Percentiles rank a stretch among this genome's conserved stretches.
These are phyloP conservation scores for Saccharomycopsis selenospora DNA, from an alignment of 805 yeast genomes.

Conservation along the genomic window DNA sequence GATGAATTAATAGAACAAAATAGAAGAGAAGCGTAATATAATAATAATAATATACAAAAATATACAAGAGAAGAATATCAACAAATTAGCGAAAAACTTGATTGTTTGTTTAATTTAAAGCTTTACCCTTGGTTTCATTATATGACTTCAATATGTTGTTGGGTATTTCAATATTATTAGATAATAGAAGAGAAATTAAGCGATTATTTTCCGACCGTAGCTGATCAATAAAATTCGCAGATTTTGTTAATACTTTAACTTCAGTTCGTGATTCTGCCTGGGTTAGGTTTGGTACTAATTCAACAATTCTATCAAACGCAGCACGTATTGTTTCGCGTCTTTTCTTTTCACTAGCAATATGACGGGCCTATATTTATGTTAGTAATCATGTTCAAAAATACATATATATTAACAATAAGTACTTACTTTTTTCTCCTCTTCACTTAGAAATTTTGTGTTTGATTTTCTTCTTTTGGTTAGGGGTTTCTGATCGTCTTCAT, in stretches of 20 bases:
- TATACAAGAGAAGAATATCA: too few relatives aligned
- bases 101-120: too few relatives aligned
- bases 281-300: constrained; percentile 64
- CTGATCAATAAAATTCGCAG: constrained; percentile 24
- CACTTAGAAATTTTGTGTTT: constrained; percentile 8
- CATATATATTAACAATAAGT: too few relatives aligned
- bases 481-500: background rate
- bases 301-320: constrained; percentile 71
- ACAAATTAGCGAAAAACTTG: too few relatives aligned
- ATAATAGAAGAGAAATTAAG: constrained; percentile 7
- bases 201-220: constrained; percentile 12
- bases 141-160: constrained; percentile 8
- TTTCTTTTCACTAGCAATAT: constrained; percentile 79
- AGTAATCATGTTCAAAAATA: background rate
- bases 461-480: constrained; percentile 3
- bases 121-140: background rate
- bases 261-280: constrained; percentile 76
- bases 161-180: constrained; percentile 10
- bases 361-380: constrained; percentile 45
- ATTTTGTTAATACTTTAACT: constrained; percentile 60
- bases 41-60: background rate
- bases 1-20: background rate
- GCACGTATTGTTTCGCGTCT: constrained; percentile 78
- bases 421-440: constrained; percentile 16
- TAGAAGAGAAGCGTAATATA: background rate